Evolutionary conservation across 2,329 filamentous ascomycete genomes (phyloP), one percentile per base, ranked within the genome.

Genomic region (Paecilomyces fulvus): DNA sequence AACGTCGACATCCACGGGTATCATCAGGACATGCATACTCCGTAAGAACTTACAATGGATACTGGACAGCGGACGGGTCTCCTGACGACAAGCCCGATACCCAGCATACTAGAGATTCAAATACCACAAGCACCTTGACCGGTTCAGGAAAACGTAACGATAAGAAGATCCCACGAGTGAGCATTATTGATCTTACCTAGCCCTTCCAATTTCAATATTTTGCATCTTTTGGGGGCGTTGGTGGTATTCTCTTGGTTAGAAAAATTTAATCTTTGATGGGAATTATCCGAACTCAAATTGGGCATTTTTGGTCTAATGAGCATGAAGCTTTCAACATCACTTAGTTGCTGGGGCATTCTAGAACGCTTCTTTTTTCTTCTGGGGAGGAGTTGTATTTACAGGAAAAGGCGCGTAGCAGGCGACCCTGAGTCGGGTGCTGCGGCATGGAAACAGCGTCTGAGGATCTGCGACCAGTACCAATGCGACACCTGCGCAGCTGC

Each of bases 121-220:
- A 52, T 30, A 52, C 56, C 30, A 48, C 51, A 54, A 37, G 55
- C 33, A 55, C 57, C 53, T 49, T 56, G 11, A 17, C n/a, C 3
- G 46, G 58, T 12, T 14, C 54, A 33, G 50, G 30, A 53, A 49
- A 55, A 52, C 37, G 51, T 54, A 56, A 20, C 49, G 54, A 58
- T 49, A 49, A 56, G 28, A 63, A 65, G 11, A 58, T 71, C 23
- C 52, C 65, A 23, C 69, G 70, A 30, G 69, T 71, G 17, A 72
- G 70, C 60, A 63, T 72, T 30, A 14, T 73, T 51, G 70, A 72
- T 57, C 58, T 72, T 59, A 65, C 48, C 31, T 60, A 46, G 50
- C 14, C 30, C 8, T 54, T 10, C 31, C 17, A 12, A 10, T 55
- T 51, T 37, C 14, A 12, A 14, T 49, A 2, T 14, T 49, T 49